These are phyloP conservation scores for Suillus ampliporus DNA, from an alignment of 768 basidiomycete species.

Conservation along the genomic window DNA sequence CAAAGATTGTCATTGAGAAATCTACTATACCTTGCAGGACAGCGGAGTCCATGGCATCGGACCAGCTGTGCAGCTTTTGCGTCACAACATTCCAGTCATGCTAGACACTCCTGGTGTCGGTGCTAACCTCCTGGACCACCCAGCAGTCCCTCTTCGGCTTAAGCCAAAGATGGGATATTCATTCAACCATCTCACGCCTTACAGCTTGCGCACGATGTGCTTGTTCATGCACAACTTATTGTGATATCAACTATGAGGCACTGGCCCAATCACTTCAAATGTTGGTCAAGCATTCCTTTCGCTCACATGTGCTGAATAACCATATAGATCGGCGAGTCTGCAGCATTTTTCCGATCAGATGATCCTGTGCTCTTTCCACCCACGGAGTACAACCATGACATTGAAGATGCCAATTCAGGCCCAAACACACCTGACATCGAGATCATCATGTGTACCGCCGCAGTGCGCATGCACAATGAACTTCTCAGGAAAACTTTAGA, in stretches of 20 bases:
- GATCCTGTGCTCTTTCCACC: constrained; percentile 19
- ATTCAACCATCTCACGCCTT: constrained; percentile 9
- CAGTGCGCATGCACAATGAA: background rate
- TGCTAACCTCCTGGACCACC: constrained; percentile 60
- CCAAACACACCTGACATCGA: constrained; percentile 17
- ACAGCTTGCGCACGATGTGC: constrained; percentile 4
- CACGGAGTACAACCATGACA: background rate
- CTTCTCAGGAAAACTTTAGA: constrained; percentile 12
- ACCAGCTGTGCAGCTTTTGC: constrained; percentile 55
- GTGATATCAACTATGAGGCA: constrained; percentile 25
- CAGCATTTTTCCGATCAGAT: constrained; percentile 23
- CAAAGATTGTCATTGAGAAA: no score
- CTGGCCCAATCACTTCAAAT: constrained; percentile 54
- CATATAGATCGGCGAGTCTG: constrained; percentile 22
- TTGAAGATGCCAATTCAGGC: constrained; percentile 16
- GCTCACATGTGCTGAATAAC: background rate
- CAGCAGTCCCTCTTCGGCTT: background rate
- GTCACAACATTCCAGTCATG: constrained; percentile 56
- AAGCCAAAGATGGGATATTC: background rate
- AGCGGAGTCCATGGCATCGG: no score
- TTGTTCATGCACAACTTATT: constrained; percentile 10
- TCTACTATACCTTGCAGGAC: no score
- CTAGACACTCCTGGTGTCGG: constrained; percentile 76
- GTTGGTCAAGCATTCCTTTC: constrained; percentile 32
- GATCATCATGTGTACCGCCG: constrained; percentile 9